phyloP scores from a whole-genome alignment of 1,139 yeast species.

The Candida anutae region DNA sequence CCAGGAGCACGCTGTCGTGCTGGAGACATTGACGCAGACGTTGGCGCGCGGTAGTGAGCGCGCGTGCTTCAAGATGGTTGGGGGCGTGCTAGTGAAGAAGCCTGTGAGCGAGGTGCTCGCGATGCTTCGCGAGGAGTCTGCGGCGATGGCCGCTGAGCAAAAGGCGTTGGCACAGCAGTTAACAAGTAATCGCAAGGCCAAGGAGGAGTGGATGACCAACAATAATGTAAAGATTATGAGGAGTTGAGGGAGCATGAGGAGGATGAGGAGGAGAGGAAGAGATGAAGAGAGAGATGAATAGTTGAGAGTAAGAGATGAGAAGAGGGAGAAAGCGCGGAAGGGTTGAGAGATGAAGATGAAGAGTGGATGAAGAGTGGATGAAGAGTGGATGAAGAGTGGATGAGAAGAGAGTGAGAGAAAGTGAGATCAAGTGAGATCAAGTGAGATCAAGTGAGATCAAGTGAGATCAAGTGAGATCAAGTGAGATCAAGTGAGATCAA shows the following conservation, averaged over 20 bases:
- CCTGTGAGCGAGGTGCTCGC: constrained; percentile 70
- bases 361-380: no score
- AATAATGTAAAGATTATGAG: constrained; percentile 60
- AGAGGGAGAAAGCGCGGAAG: no score
- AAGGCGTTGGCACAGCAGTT: constrained; percentile 40
- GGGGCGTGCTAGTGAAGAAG: constrained; percentile 85
- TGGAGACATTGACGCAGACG: constrained; percentile 40
- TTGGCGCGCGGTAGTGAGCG: constrained; percentile 46
- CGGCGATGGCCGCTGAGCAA: constrained; percentile 27
- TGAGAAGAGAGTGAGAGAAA: no score
- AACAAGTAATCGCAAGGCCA: constrained; percentile 40
- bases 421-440: no score
- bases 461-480: no score
- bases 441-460: no score
- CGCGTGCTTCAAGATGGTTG: constrained; percentile 88
- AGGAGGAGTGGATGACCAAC: constrained; percentile 60
- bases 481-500: no score
- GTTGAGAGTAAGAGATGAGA: no score
- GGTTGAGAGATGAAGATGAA: no score
- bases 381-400: no score
- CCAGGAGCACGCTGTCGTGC: constrained; percentile 37
- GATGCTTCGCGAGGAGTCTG: constrained; percentile 53
- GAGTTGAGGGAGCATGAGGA: no score
- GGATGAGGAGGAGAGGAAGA: no score
- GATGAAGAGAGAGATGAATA: background rate